Percentiles rank a stretch among this genome's conserved stretches.
Evolutionary conservation across 306 rosid species (phyloP).

Genomic region (Argentina anserina): DNA sequence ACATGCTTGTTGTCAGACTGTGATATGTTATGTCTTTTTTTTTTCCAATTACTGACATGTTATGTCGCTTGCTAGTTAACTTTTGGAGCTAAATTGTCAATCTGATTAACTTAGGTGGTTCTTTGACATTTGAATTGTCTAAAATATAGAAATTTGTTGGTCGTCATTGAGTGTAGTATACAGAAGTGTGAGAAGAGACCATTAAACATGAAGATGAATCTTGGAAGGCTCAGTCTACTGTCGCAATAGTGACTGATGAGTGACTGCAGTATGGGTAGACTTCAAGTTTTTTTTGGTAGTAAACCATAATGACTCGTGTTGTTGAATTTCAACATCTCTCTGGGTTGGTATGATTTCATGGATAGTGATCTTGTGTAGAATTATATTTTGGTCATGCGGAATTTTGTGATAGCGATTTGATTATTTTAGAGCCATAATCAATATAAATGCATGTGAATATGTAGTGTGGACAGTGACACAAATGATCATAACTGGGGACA

Average conservation of each 20-base stretch:
- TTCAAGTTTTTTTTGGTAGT: not conserved
- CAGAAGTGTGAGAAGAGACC: not conserved
- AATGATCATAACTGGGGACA: not conserved
- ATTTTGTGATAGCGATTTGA: conserved; percentile 26
- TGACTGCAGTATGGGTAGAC: not conserved
- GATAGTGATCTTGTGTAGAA: not conserved
- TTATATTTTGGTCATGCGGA: conserved; percentile 20
- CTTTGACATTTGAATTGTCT: not conserved
- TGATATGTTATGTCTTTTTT: not conserved
- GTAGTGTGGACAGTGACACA: conserved; percentile 20
- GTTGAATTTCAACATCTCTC: conserved; percentile 6
- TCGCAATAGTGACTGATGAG: not conserved
- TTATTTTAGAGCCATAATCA: not conserved
- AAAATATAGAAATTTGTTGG: too few species aligned
- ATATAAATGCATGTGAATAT: conserved; percentile 19
- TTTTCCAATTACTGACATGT: too few species aligned
- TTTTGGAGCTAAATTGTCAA: not conserved
- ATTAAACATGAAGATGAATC: not conserved
- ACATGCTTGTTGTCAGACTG: not conserved
- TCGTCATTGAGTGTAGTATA: not conserved
- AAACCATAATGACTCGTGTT: not conserved
- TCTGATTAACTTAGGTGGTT: not conserved
- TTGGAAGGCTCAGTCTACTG: not conserved
- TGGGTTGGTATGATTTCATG: conserved; percentile 8
- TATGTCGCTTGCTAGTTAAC: not conserved